Base-by-base conservation (phyloP, 495 filamentous ascomycete species). In the Coniosporium apollinis region DNA sequence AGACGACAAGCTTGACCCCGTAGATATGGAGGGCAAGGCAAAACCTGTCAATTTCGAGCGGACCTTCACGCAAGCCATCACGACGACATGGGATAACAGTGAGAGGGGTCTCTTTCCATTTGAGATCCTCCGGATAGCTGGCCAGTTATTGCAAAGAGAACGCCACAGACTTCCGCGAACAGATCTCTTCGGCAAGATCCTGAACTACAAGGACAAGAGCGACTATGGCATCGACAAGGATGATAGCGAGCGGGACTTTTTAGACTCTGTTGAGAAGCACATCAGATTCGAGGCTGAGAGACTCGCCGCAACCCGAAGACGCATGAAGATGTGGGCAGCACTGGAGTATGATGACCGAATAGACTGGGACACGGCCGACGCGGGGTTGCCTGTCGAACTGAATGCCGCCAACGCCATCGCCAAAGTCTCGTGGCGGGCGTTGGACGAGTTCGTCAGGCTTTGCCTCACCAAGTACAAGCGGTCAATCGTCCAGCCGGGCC, bases 11-110 rank as follows among this genome's bases (percentile, higher is more conserved):
- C 62, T 97, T 31, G 89, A 97, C 60, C 89, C 89, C 10, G 77
- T 92, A 28, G 83, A 94, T 52, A 96, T 97, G 89, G 89, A 97
- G 55, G 89, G 84, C 31, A 78, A 77, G 37, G 89, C 85, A 19
- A 79, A 79, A 47, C 89, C 89, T 11, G 89, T 97, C 28, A 67
- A 94, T 48, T 94, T 96, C 48, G 79, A 87, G 22, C 71, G 91
- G 28, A 91, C 89, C 0, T 96, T 82, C 64, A 80, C 70, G 21
- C 87, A 96, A 52, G 74, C 78, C 7, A 73, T 91, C 48, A 71
- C 54, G 15, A 47, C 76, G 6, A 93, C 81, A 0, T 87, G 81
- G 64, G 65, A 72, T 45, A 82, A 94, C 40, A 55, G 67, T 3
- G 84, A 87, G 20, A 58, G 45, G 4, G 72, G 76, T 19, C 54